Base-by-base conservation (phyloP, 306 rosid genomes). In the Canavalia gladiata region DNA sequence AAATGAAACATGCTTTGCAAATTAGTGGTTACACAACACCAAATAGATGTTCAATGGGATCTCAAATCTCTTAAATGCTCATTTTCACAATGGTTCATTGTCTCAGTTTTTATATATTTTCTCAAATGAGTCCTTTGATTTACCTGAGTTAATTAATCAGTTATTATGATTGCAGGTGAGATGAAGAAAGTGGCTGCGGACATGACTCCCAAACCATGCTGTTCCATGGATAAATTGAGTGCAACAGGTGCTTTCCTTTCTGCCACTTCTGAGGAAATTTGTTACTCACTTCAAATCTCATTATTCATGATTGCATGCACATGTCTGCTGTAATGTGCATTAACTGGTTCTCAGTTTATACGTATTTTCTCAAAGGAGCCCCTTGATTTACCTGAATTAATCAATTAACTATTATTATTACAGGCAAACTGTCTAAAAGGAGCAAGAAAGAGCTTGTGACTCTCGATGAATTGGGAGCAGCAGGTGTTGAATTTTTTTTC, bases 81-180 rank as follows among this genome's bases (percentile, higher is more conserved):
- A 56, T 31, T 37, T 45, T 50, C 25, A 50, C 54, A 35, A 42
- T 7, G 84, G 79, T 68, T 31, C 12, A 75, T 70, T 60, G 35
- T 68, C 63, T 49, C 45, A 34, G 51, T 72, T 55, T 52, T 39
- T 49, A 37, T 57, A 2, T 75, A 28, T 74, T 34, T 37, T 72
- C 29, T 78, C 55, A 1, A 28, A 13, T 51, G 66, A 55, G 54
- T 46, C n/a, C 12, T 43, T 73, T 82, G 28, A 59, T 72, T 52
- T 78, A 0, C 42, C 28, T 37, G 37, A 59, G 47, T 74, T 10
- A 37, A 69, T 49, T 37, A 67, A 47, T 58, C 63, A 25, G 13
- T 67, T 80, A n/a, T 5, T 54, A 33, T 65, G 63, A 64, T 68
- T 82, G 80, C 90, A 87, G 91, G 72, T 69, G 46, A 85, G 72